Evolutionary conservation across 306 rosid species (phyloP).

Genomic region (Hippophae rhamnoides): DNA sequence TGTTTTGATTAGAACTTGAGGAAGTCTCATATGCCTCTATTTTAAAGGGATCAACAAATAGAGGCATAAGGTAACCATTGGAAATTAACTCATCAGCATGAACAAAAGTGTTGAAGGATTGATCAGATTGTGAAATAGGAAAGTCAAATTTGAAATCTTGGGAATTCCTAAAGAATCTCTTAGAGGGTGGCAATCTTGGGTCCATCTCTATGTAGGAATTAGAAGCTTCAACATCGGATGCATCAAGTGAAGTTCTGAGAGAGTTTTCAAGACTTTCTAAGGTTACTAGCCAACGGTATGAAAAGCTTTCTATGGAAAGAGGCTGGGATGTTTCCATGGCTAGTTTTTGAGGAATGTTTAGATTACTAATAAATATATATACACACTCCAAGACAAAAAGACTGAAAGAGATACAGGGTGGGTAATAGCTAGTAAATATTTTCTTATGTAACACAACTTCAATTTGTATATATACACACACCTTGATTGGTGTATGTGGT

Average conservation of each 20-base stretch:
- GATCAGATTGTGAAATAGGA: constrained; percentile 45
- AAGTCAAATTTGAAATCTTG: constrained; percentile 83
- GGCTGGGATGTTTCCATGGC: constrained; percentile 81
- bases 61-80: constrained; percentile 77
- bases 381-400: constrained; percentile 16
- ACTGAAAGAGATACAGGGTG: constrained; percentile 15
- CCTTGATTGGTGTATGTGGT: constrained; percentile 36
- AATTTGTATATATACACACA: constrained; percentile 12
- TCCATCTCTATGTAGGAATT: constrained; percentile 92
- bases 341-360: neutral
- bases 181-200: constrained; percentile 84
- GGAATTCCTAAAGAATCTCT: constrained; percentile 65
- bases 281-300: constrained; percentile 90
- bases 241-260: constrained; percentile 51
- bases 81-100: constrained; percentile 92
- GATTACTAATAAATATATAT: constrained; percentile 6
- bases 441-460: constrained; percentile 30
- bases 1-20: constrained; percentile 23
- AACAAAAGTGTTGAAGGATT: constrained; percentile 42
- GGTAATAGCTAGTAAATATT: constrained; percentile 29
- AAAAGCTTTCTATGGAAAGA: constrained; percentile 90
- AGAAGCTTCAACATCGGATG: constrained; percentile 48
- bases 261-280: constrained; percentile 61
- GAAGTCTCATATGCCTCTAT: constrained; percentile 38
- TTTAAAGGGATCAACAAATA: constrained; percentile 63